Conservation (phyloP, 441 rosid genomes). For the Erysimum cheiri region DNA sequence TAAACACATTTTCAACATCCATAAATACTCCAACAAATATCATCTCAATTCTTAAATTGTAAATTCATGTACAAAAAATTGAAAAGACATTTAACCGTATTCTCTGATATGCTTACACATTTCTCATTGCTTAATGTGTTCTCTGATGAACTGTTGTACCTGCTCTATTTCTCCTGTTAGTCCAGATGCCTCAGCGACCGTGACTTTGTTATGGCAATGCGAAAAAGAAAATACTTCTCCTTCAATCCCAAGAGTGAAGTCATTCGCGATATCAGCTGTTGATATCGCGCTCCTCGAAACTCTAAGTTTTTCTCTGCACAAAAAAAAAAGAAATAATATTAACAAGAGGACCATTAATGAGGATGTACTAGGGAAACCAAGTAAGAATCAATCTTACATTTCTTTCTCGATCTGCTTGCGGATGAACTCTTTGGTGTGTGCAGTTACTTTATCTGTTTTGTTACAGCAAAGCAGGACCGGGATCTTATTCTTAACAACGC, state of each 20-base stretch:
- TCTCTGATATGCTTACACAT: constrained; percentile 16
- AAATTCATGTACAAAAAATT: constrained; percentile 21
- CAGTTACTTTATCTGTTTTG: constrained; percentile 91
- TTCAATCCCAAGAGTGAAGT: constrained; percentile 71
- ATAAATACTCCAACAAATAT: neutral
- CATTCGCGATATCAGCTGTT: constrained; percentile 82
- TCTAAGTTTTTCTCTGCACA: constrained; percentile 77
- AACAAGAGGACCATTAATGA: constrained; percentile 4
- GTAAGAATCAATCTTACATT: constrained; percentile 59
- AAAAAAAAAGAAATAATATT: constrained; percentile 8
- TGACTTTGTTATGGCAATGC: constrained; percentile 78
- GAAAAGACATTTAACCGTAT: neutral
- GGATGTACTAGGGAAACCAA: neutral
- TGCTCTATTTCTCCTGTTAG: constrained; percentile 67
- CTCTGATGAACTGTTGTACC: constrained; percentile 79
- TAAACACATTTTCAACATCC: constrained; percentile 17
- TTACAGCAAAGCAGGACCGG: constrained; percentile 86
- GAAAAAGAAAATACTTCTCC: constrained; percentile 76
- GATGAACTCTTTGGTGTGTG: constrained; percentile 91
- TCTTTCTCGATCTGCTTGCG: constrained; percentile 94
- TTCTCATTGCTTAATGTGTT: constrained; percentile 65
- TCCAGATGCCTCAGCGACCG: constrained; percentile 79
- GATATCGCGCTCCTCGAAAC: constrained; percentile 77
- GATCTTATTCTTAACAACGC: constrained; percentile 71
- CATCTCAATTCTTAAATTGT: constrained; percentile 22